Evolutionary conservation across 371 early-diverging fungal genomes (phyloP), one percentile per base, ranked within the genome.

Genomic region (Syncephalis plumigaleata): DNA sequence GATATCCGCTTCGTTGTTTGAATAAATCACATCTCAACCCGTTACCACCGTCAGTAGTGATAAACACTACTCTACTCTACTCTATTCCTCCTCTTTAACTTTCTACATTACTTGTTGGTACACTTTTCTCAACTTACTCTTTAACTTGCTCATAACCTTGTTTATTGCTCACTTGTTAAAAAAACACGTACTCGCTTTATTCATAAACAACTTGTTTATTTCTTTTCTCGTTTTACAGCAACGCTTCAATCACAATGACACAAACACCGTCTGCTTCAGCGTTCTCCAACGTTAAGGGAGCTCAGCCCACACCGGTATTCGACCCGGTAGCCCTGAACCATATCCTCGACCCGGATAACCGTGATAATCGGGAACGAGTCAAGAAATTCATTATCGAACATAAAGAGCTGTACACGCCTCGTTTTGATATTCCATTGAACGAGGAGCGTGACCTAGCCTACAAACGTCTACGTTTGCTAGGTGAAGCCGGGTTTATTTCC

Each of bases 381-480:
- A 64, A 65, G 38, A 42, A 65, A 23, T 68, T 70, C 24, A 47
- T 68, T 39, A 17, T 39, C 36, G 55, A 55, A 15, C 42, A 48
- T 25, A 40, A 49, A 24, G 42, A 48, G 8, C 24, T 82, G 44
- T 82, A 73, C 49, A 58, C 66, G 42, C 81, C 81, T 5, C 70
- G 73, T 36, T 73, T 64, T 54, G 70, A 77, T 49, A 64, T 72
- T 36, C 52, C 70, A 16, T 54, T 75, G 39, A 59, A 61, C 15
- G 63, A 64, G 36, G 69, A 77, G 54, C 68, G 81, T 24, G 79
- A 79, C 44, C 48, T 79, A 40, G 79, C 83, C 8, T 65, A 76
- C 15, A 70, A 77, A 56, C 58, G 80, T 36, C 66, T 81, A 31
- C 66, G 68, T 54, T 53, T 60, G 24, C 59, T 82, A 21, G 73